Conservation (phyloP, 2,329 filamentous ascomycete genomes). For the Aureobasidium vineae region DNA sequence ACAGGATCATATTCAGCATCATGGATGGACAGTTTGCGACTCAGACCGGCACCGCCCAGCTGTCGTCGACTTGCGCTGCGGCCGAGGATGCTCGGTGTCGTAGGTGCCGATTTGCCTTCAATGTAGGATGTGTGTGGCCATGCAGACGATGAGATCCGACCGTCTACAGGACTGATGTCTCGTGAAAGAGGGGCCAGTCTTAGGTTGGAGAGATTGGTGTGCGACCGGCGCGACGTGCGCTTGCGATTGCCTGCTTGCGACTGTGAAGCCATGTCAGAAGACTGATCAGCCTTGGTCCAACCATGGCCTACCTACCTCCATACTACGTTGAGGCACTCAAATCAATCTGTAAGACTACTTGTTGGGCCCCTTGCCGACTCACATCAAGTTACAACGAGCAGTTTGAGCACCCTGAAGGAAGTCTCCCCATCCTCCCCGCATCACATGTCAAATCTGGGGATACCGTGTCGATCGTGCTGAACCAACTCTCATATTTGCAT, state of each 20-base stretch:
- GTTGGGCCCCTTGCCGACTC: not conserved
- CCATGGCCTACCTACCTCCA: not conserved
- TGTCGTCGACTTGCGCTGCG: conserved; percentile 43
- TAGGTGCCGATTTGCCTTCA: conserved; percentile 49
- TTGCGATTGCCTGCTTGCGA: conserved; percentile 10
- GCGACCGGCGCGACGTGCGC: conserved; percentile 50
- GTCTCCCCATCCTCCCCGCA: conserved; percentile 1
- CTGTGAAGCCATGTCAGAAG: conserved; percentile 6
- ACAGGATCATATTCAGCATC: conserved; percentile 32
- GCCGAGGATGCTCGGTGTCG: conserved; percentile 50
- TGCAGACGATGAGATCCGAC: not conserved
- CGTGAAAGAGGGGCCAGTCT: conserved; percentile 60
- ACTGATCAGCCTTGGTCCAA: not conserved
- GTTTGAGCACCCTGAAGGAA: not conserved
- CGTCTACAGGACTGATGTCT: conserved; percentile 35
- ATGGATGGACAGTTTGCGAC: conserved; percentile 35
- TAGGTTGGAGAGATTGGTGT: conserved; percentile 59
- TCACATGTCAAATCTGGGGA: conserved; percentile 19
- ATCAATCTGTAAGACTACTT: too few relatives aligned
- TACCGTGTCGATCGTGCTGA: not conserved
- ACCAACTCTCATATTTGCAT: not conserved
- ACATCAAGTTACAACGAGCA: not conserved
- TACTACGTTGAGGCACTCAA: not conserved
- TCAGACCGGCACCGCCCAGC: conserved; percentile 36
- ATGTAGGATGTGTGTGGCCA: conserved; percentile 46